A percentile compares a stretch with the other conserved stretches of the same genome.
These are phyloP conservation scores for Rubia peregrina DNA, from an alignment of 305 asterid genomes.

Conservation along the genomic window DNA sequence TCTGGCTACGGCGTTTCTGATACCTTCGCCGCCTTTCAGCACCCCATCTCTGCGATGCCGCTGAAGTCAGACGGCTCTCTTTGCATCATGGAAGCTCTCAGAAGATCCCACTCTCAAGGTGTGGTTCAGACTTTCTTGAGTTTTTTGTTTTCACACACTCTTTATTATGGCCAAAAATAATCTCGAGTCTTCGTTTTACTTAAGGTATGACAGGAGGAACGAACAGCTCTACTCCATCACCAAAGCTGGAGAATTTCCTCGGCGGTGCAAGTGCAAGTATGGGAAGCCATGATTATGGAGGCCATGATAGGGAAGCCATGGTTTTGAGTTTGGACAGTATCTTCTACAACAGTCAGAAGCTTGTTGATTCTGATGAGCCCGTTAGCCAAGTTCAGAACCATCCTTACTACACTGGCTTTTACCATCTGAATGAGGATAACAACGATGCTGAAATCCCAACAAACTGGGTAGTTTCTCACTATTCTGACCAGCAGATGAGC, in stretches of 20 bases:
- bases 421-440: slow-evolving; percentile 18
- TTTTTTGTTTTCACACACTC: background rate
- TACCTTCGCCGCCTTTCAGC: slow-evolving; percentile 29
- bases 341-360: slow-evolving; percentile 37
- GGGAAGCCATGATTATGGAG: slow-evolving; percentile 28
- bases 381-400: slow-evolving; percentile 23
- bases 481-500: slow-evolving; percentile 26
- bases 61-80: slow-evolving; percentile 72
- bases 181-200: background rate
- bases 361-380: slow-evolving; percentile 13
- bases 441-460: slow-evolving; percentile 20
- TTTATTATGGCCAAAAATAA: background rate
- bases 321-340: slow-evolving; percentile 45
- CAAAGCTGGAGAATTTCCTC: slow-evolving; percentile 76
- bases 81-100: slow-evolving; percentile 57
- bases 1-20: slow-evolving; percentile 28
- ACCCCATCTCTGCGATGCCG: slow-evolving; percentile 51
- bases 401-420: slow-evolving; percentile 25
- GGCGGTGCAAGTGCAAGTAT: slow-evolving; percentile 45
- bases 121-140: background rate
- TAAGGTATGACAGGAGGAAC: slow-evolving; percentile 31
- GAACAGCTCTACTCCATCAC: slow-evolving; percentile 43
- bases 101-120: slow-evolving; percentile 41
- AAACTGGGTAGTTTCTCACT: slow-evolving; percentile 38
- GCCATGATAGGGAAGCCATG: slow-evolving; percentile 33